Base-by-base conservation (phyloP, 768 basidiomycete genomes). In the Macrolepiota fuliginosa region DNA sequence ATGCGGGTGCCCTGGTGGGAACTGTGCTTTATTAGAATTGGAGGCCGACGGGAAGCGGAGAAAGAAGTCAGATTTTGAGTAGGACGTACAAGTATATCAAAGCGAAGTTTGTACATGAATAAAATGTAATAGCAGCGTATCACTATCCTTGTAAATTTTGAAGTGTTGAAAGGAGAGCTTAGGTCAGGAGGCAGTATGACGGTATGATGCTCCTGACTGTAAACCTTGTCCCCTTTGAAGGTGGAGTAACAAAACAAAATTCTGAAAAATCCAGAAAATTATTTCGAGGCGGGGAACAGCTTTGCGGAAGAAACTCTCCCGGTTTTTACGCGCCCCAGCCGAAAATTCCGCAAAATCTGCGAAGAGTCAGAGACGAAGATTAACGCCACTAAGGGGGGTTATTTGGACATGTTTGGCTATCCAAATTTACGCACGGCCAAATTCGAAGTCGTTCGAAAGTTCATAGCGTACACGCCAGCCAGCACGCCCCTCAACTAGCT, bases 391-490 rank as follows among this genome's bases (percentile, higher is more conserved):
- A 36, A 24, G 11, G 25, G 53, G 53, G 59, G n/a, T 19, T 61
- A 25, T 61, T 61, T 61, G 37, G 24, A 9, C 27, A 2, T 61
- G 6, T 61, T 61, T 61, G 60, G 19, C 32, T 29, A 27, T 36
- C 59, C 52, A 61, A 61, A 61, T 61, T 55, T 55, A 39, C 36
- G 42, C 52, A 36, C 22, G 27, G 32, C 47, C 15, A 58, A 50
- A 24, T 47, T 49, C 24, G 60, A 61, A 61, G 60, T 61, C 60
- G 60, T 61, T 61, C 60, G 60, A 61, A 61, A 54, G 53, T 61
- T 61, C 45, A 45, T 47, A 51, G 50, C 13, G 46, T 47, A 53
- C 59, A 61, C 60, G 53, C 60, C 42, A 54, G 53, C 53, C 36
- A 55, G 46, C 35, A 19, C 32, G 1, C 45, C 47, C 57, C 10